These are phyloP conservation scores for Paracamarosporium sp. DNA, from an alignment of 2,329 filamentous ascomycete species.

Conservation along the genomic window DNA sequence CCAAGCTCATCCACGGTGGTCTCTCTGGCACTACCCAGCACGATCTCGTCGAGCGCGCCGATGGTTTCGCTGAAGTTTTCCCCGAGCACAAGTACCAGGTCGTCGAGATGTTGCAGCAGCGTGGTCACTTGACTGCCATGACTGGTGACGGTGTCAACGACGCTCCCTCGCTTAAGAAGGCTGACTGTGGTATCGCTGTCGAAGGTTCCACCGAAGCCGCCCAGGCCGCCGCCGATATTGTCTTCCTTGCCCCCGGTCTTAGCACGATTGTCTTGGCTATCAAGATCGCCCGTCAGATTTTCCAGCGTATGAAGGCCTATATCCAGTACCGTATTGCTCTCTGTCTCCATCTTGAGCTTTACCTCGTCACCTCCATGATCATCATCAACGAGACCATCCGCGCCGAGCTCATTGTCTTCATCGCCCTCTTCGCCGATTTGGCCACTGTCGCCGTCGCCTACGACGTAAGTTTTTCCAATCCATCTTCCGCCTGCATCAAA, in stretches of 20 bases:
- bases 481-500: not conserved
- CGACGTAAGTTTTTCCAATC: conserved; percentile 54
- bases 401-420: conserved; percentile 77
- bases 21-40: conserved; percentile 75
- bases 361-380: conserved; percentile 79
- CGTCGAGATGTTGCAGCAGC: conserved; percentile 77
- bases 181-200: conserved; percentile 76
- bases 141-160: conserved; percentile 80
- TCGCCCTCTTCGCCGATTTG: conserved; percentile 79
- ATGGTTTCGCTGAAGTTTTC: conserved; percentile 77
- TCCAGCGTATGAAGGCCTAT: conserved; percentile 80
- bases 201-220: conserved; percentile 75
- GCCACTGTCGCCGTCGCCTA: conserved; percentile 81
- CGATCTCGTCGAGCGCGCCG: conserved; percentile 77
- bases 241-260: conserved; percentile 76
- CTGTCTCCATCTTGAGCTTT: conserved; percentile 76
- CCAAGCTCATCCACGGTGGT: conserved; percentile 78
- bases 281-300: conserved; percentile 77
- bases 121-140: conserved; percentile 76
- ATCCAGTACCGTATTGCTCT: conserved; percentile 80
- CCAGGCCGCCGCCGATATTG: conserved; percentile 75
- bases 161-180: conserved; percentile 75
- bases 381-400: conserved; percentile 80
- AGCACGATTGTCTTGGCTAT: conserved; percentile 75
- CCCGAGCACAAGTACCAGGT: conserved; percentile 80